A percentile compares a stretch with the other conserved stretches of the same genome.
Evolutionary conservation across 2,329 filamentous ascomycete genomes (phyloP).

Genomic region (Thielaviopsis punctulata): DNA sequence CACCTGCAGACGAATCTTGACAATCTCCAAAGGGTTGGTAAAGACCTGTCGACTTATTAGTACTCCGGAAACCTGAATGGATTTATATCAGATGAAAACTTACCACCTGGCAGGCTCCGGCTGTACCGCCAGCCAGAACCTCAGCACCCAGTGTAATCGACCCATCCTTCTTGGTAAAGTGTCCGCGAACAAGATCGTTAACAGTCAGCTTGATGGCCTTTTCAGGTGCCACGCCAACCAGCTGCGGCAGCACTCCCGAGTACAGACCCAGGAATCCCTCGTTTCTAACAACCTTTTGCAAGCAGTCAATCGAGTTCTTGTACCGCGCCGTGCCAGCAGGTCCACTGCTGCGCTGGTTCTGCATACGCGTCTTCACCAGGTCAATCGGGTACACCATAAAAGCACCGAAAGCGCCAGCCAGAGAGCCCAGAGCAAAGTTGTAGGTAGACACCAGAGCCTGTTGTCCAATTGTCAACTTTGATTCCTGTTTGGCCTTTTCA

Average conservation of each 20-base stretch:
- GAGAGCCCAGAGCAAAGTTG: conserved; percentile 75
- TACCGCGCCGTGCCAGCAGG: conserved; percentile 70
- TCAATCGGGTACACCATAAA: conserved; percentile 99
- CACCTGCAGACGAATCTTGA: conserved; percentile 96
- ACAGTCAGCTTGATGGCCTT: conserved; percentile 99
- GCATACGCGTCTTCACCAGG: conserved; percentile 94
- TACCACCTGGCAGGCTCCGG: conserved; percentile 92
- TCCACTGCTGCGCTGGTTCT: conserved; percentile 75
- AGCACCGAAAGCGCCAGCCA: conserved; percentile 91
- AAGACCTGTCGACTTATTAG: conserved; percentile 46
- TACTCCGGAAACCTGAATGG: conserved; percentile 1
- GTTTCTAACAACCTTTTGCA: conserved; percentile 79
- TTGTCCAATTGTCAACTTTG: conserved; percentile 14
- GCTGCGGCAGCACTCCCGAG: conserved; percentile 83
- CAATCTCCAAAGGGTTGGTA: conserved; percentile 94
- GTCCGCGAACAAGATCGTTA: conserved; percentile 74
- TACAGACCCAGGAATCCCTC: conserved; percentile 83
- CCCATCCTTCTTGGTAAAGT: conserved; percentile 56
- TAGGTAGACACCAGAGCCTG: conserved; percentile 53
- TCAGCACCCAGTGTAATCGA: conserved; percentile 56
- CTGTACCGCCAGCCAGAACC: conserved; percentile 71
- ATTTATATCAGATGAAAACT: conserved; percentile 23
- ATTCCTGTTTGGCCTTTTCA: conserved; percentile 21
- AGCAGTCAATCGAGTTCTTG: conserved; percentile 94
- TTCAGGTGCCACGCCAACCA: conserved; percentile 95